Base-by-base conservation (phyloP, 805 yeast genomes). In the Yarrowia sp. region DNA sequence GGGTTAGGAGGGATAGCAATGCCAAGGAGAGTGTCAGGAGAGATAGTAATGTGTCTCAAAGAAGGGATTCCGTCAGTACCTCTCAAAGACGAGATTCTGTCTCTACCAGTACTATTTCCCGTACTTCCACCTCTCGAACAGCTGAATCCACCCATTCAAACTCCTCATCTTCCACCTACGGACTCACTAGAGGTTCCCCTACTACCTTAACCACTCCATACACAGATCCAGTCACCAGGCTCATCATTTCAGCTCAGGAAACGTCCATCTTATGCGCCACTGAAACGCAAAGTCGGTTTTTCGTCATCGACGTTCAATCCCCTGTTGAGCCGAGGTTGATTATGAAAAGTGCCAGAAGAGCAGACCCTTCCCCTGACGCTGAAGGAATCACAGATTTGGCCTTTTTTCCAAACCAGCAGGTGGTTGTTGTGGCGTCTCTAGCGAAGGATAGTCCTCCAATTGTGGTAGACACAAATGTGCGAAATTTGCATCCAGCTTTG, bases 341-440 rank as follows among this genome's bases (percentile, higher is more conserved):
- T 0, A 85, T 89, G 89, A 87, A 89, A 72, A 87, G 91, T 0
- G 82, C 86, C 43, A 78, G 93, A 55, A 81, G 86, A 5, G 77
- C 49, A 14, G 61, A 58, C 32, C 65, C 55, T 68, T 85, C 89
- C 0, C 77, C 89, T 72, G 96, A 91, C 70, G 86, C 91, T 69
- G 98, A 93, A 75, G 98, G 98, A 1, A 91, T 94, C 46, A 94
- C 98, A 0, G 90, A 88, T 71, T 79, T 91, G 8, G 84, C 85
- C 69, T 89, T 92, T 76, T 88, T 89, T 76, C 91, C 92, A 87
- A 85, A 82, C 83, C 49, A 81, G 86, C 7, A 75, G 79, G 5
- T 76, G 40, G 61, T 75, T 3, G 68, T 83, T 0, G 72, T 80
- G 12, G 83, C 89, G 0, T 83, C 90, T 0, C 86, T 85, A 5